A percentile compares a stretch with the other conserved stretches of the same genome.
Conservation (phyloP, 228 moss, liverwort and hornwort species). For the Sphagnum magellanicum region DNA sequence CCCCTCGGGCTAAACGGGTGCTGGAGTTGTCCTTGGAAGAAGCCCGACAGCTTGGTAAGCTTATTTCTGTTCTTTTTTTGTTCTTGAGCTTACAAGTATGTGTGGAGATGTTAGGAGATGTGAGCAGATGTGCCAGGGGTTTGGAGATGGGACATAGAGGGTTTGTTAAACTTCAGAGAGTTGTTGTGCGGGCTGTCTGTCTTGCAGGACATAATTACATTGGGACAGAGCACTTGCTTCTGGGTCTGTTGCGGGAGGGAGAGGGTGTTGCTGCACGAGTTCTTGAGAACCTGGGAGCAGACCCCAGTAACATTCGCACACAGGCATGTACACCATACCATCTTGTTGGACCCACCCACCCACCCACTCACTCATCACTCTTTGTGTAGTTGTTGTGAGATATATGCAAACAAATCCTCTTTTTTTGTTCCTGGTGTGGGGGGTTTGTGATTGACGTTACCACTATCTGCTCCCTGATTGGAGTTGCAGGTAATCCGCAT, state of each 20-base stretch:
- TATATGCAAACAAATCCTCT: too few relatives aligned
- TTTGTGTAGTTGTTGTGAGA: too few relatives aligned
- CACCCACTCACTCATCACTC: too few relatives aligned
- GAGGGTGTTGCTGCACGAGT: slow-evolving; percentile 3
- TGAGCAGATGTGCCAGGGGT: neutral
- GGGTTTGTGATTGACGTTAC: neutral
- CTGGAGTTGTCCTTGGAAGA: slow-evolving; percentile 86
- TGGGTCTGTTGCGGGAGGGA: neutral
- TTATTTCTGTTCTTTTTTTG: neutral
- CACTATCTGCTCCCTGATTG: neutral
- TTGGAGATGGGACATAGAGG: neutral
- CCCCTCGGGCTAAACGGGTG: slow-evolving; percentile 87
- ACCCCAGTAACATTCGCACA: slow-evolving; percentile 19
- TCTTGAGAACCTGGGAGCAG: slow-evolving; percentile 1
- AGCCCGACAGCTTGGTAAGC: slow-evolving; percentile 80
- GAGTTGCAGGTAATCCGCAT: slow-evolving; percentile 69
- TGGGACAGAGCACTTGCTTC: neutral
- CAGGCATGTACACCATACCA: slow-evolving; percentile 37
- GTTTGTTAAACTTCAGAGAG: neutral
- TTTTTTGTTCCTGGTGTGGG: too few relatives aligned
- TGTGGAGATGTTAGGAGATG: neutral
- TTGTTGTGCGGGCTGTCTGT: too few relatives aligned
- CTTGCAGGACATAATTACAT: slow-evolving; percentile 52
- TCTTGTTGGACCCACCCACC: too few relatives aligned
- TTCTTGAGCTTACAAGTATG: neutral